Conservation (phyloP, 768 basidiomycete species). For the Phanerodontia chrysosporium region DNA sequence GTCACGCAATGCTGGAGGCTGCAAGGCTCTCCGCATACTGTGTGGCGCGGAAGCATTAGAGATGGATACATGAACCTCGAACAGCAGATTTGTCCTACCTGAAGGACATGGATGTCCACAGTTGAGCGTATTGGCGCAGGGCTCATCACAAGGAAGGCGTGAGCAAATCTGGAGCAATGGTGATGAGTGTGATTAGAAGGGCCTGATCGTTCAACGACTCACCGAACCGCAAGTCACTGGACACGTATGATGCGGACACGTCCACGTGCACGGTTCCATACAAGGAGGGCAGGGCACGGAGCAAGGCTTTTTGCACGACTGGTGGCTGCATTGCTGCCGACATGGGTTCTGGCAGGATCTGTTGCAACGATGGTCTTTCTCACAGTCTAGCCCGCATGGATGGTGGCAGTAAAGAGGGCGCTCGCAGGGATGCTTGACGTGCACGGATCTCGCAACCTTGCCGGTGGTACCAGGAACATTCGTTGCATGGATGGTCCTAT, state of each 20-base stretch:
- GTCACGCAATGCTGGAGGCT: conserved; percentile 45
- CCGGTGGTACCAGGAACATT: not conserved
- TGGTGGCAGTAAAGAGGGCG: conserved; percentile 53
- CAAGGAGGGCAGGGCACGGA: conserved; percentile 58
- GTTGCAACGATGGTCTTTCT: conserved; percentile 45
- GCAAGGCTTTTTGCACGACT: conserved; percentile 44
- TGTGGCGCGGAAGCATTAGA: not conserved
- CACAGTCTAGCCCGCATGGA: conserved; percentile 45
- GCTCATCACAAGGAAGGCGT: conserved; percentile 57
- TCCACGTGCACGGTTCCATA: conserved; percentile 57
- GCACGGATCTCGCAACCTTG: conserved; percentile 29
- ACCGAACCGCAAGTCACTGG: conserved; percentile 68
- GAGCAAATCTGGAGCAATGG: conserved; percentile 47
- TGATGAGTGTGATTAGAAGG: not conserved
- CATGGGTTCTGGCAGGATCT: conserved; percentile 42
- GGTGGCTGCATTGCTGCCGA: conserved; percentile 52
- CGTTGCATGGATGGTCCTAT: conserved; percentile 6
- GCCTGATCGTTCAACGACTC: conserved; percentile 23
- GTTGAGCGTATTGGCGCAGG: conserved; percentile 41
- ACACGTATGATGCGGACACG: conserved; percentile 50
- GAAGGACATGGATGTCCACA: conserved; percentile 71
- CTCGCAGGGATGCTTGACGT: conserved; percentile 46
- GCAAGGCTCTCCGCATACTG: conserved; percentile 71
- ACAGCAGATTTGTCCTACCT: conserved; percentile 33
- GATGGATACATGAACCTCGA: not conserved